These are phyloP conservation scores for Fagus crenata DNA, from an alignment of 306 rosid genomes.

Conservation along the genomic window DNA sequence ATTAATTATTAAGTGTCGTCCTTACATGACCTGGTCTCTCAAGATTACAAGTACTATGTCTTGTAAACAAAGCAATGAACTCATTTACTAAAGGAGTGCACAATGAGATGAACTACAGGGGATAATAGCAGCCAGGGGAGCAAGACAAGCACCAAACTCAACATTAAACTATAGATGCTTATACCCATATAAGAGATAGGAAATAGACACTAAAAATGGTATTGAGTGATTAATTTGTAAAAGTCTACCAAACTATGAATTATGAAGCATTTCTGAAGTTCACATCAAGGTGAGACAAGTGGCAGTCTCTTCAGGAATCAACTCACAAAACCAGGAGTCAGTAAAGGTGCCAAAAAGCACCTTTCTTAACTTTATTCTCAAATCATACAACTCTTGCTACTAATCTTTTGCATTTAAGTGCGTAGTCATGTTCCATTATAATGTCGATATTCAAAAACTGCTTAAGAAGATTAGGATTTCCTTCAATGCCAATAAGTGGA, in stretches of 20 bases:
- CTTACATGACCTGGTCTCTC: conserved; percentile 7
- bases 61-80: conserved; percentile 22
- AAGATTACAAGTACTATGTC: conserved; percentile 16
- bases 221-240: no score
- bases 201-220: no score
- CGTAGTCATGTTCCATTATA: not conserved
- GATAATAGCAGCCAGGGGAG: not conserved
- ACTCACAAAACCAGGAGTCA: not conserved
- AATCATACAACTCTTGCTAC: not conserved
- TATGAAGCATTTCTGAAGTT: not conserved
- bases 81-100: conserved; percentile 16
- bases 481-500: not conserved
- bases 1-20: conserved; percentile 22
- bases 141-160: not conserved
- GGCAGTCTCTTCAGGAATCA: not conserved
- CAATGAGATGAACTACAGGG: not conserved
- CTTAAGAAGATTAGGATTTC: not conserved
- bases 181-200: no score
- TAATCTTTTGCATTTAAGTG: not conserved
- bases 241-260: not conserved
- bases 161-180: no score
- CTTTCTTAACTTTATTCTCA: not conserved
- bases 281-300: not conserved
- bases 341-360: not conserved
- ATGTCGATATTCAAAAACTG: not conserved